Percentiles rank a stretch among this genome's conserved stretches.
These are phyloP conservation scores for Coemansia sp. DNA, from an alignment of 192 early-diverging fungal species.

Conservation along the genomic window DNA sequence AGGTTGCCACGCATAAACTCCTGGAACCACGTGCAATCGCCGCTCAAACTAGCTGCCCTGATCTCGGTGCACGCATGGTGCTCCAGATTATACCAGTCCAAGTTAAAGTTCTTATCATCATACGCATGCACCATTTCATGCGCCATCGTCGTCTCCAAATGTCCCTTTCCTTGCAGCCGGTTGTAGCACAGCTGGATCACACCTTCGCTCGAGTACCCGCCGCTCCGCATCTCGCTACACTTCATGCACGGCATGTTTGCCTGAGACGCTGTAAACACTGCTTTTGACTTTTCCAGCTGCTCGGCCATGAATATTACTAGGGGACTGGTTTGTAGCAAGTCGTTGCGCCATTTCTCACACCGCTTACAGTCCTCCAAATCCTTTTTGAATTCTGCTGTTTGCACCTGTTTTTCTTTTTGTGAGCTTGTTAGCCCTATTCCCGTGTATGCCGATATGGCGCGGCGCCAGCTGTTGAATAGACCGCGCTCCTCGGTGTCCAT, in stretches of 20 bases:
- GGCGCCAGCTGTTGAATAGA: constrained; percentile 67
- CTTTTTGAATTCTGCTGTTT: constrained; percentile 47
- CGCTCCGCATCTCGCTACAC: constrained; percentile 82
- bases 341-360: constrained; percentile 81
- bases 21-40: constrained; percentile 74
- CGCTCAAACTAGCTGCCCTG: constrained; percentile 77
- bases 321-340: constrained; percentile 73
- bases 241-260: constrained; percentile 78
- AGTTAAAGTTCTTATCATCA: constrained; percentile 73
- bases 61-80: constrained; percentile 87
- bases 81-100: constrained; percentile 73
- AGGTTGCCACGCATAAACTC: constrained; percentile 70
- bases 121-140: constrained; percentile 93
- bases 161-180: constrained; percentile 73
- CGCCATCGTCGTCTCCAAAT: constrained; percentile 90
- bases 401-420: constrained; percentile 46
- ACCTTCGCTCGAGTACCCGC: constrained; percentile 80
- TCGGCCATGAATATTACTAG: constrained; percentile 88
- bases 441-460: constrained; percentile 60
- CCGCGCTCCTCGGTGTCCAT: constrained; percentile 59
- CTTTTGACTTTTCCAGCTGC: constrained; percentile 62
- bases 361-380: constrained; percentile 59
- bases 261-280: constrained; percentile 62
- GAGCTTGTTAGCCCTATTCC: constrained; percentile 62
- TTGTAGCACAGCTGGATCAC: constrained; percentile 92